phyloP scores from a whole-genome alignment of 345 rosid genomes.

The Anacardium occidentale region DNA sequence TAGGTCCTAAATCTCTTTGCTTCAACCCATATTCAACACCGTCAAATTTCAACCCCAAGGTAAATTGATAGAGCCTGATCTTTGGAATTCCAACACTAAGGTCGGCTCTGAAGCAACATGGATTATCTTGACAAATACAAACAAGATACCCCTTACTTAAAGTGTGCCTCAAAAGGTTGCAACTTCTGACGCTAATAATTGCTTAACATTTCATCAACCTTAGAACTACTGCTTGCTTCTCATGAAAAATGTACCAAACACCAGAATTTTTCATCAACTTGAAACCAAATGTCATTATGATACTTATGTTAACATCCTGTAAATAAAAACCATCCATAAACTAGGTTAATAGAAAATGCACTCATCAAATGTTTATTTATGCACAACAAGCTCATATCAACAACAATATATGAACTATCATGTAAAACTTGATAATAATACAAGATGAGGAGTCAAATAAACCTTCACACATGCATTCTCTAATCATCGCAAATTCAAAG shows the following conservation, averaged over 20 bases:
- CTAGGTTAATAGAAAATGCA: not conserved
- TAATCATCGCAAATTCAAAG: slow-evolving; percentile 10
- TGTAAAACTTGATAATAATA: not conserved
- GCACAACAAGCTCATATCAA: not conserved
- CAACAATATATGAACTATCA: slow-evolving; percentile 1
- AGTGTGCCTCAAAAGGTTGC: too few species aligned
- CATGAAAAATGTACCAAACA: not conserved
- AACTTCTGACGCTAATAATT: not conserved
- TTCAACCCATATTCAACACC: not conserved
- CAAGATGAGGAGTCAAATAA: slow-evolving; percentile 8
- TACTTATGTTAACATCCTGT: not conserved
- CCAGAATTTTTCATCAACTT: not conserved
- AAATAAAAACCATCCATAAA: slow-evolving; percentile 2
- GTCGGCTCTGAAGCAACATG: not conserved
- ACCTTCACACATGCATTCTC: not conserved
- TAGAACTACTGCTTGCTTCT: not conserved
- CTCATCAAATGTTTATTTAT: not conserved
- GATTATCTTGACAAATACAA: not conserved
- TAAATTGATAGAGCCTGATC: not conserved
- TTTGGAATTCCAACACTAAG: not conserved
- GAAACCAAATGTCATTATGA: slow-evolving; percentile 8
- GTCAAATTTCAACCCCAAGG: not conserved
- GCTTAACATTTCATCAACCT: not conserved
- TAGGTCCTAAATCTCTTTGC: not conserved
- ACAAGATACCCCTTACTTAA: not conserved